A percentile compares a stretch with the other conserved stretches of the same genome.
Conservation (phyloP, 352 stramenopile species). For the Elongisporangium senticosum region DNA sequence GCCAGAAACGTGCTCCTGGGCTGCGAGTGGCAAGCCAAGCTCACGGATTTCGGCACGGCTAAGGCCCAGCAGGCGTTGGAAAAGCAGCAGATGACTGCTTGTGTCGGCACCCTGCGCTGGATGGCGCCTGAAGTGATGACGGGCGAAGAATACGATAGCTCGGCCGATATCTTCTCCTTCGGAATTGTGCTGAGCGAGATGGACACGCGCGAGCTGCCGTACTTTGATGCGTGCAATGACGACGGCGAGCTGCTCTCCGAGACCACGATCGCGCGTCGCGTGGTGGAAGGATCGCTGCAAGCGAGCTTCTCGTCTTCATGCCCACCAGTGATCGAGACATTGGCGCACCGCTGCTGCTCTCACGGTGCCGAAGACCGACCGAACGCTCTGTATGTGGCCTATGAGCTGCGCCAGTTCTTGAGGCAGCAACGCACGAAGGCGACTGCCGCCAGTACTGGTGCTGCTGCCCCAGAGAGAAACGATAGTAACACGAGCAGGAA, state of each 20-base stretch:
- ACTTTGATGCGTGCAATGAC: conserved; percentile 25
- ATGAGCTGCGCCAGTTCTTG: conserved; percentile 23
- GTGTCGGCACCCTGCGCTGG: conserved; percentile 45
- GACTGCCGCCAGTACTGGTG: too few species aligned
- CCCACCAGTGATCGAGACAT: conserved; percentile 21
- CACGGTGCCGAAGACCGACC: conserved; percentile 29
- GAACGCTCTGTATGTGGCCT: conserved; percentile 34
- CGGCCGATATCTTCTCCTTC: conserved; percentile 56
- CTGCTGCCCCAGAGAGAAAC: too few species aligned
- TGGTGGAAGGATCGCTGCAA: conserved; percentile 24
- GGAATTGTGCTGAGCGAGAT: conserved; percentile 52
- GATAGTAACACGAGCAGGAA: too few species aligned
- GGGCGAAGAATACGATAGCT: conserved; percentile 37
- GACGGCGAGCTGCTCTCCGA: conserved; percentile 32
- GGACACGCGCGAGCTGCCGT: conserved; percentile 46
- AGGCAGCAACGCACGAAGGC: neutral
- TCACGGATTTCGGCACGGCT: conserved; percentile 58
- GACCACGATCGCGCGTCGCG: conserved; percentile 38
- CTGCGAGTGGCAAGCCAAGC: conserved; percentile 34
- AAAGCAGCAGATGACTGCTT: conserved; percentile 36
- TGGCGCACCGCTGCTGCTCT: conserved; percentile 28
- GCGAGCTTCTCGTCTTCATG: conserved; percentile 29
- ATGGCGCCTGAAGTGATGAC: conserved; percentile 51
- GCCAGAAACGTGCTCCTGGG: conserved; percentile 48
- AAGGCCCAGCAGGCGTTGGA: conserved; percentile 29